Evolutionary conservation across 2,329 filamentous ascomycete species (phyloP), one percentile per base, ranked within the genome.

Genomic region (Cordyceps farinosa): DNA sequence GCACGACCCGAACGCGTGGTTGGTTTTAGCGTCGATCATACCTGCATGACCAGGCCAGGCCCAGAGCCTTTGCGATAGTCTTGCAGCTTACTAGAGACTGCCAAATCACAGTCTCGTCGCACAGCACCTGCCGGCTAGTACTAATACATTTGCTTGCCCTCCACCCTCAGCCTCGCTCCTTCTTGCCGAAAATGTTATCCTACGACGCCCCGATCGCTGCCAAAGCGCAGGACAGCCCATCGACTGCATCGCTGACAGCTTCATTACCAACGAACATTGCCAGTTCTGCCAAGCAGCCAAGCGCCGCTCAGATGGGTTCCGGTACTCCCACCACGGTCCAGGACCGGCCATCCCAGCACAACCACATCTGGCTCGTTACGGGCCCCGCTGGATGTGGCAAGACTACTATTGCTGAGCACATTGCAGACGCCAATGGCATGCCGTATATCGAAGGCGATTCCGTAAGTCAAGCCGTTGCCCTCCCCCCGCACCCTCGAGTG

Each of bases 341-440:
- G 56, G 57, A 40, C 29, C 65, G 11, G 69, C 73, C 61, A 3
- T 42, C 53, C 61, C 74, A 75, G 63, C 74, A 80, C 64, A 87
- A 88, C 70, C 90, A 92, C 74, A 91, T 93, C 72, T 93, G 89
- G 89, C 82, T 93, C 64, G 86, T 93, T 58, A 92, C 89, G 1
- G 90, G 90, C 34, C 90, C 90, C 58, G 90, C 90, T 50, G 90
- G 90, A 34, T 91, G 88, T 71, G 90, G 90, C 64, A 93, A 93
- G 80, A 90, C 86, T 63, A 92, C 90, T 0, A 84, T 93, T 34
- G 90, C 89, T 50, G 79, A 86, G 68, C 80, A 86, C 71, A 75
- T 93, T 50, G 84, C 89, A 50, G 76, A 82, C 29, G 74, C 82
- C n/a, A 78, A 92, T 42, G 77, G 83, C 36, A 73, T 91, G 64